Evolutionary conservation across 140 eudicot species (phyloP).

Genomic region (Cichorium intybus): DNA sequence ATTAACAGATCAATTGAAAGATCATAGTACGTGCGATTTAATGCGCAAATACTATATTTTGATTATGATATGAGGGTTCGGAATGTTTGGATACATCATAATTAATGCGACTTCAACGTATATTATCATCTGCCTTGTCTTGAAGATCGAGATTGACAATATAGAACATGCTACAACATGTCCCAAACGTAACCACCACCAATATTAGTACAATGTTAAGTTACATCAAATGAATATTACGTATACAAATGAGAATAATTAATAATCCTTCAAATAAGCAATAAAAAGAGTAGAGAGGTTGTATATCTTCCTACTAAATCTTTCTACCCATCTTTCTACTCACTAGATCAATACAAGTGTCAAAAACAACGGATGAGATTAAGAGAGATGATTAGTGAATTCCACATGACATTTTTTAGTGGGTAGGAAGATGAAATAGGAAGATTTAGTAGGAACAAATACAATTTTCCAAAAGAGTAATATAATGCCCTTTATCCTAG

Average conservation of each 20-base stretch:
- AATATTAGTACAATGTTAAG: background rate
- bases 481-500: no score
- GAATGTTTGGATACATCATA: background rate
- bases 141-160: background rate
- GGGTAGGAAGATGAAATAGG: no score
- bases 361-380: no score
- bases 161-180: background rate
- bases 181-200: background rate
- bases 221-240: no score
- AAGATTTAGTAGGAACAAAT: no score
- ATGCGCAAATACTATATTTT: background rate
- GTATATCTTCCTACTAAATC: no score
- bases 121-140: background rate
- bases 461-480: no score
- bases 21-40: background rate
- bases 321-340: no score
- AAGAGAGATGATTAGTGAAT: no score
- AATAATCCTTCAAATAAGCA: background rate
- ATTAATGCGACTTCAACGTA: background rate
- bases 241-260: background rate
- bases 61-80: background rate
- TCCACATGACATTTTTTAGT: no score
- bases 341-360: no score
- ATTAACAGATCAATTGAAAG: background rate
- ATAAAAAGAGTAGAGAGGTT: background rate